A percentile compares a stretch with the other conserved stretches of the same genome.
These are phyloP conservation scores for Chaetomium strumarium DNA, from an alignment of 2,329 filamentous ascomycete genomes.

Conservation along the genomic window DNA sequence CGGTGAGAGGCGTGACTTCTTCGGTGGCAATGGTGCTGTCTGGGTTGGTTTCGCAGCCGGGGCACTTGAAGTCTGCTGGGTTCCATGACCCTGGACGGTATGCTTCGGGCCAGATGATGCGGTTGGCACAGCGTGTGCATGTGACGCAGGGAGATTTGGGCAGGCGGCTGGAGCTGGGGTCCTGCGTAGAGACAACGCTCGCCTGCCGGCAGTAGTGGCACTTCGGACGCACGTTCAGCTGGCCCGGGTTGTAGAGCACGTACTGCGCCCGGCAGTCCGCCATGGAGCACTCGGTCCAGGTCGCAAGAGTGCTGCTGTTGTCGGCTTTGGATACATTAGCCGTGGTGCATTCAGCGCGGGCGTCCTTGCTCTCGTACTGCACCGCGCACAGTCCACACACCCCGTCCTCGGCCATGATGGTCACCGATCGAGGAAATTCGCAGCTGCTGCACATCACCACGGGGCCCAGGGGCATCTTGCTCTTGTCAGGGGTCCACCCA, in stretches of 20 bases:
- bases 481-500: constrained; percentile 43
- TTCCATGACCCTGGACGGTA: constrained; percentile 36
- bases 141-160: constrained; percentile 36
- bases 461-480: constrained; percentile 37
- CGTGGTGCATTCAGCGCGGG: constrained; percentile 19
- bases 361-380: constrained; percentile 19
- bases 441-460: constrained; percentile 37
- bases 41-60: constrained; percentile 34
- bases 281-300: constrained; percentile 45
- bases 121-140: constrained; percentile 40
- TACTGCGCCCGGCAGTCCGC: constrained; percentile 42
- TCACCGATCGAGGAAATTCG: constrained; percentile 43
- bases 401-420: constrained; percentile 37
- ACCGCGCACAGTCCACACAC: constrained; percentile 39
- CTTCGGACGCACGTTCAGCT: constrained; percentile 40
- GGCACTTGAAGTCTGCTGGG: constrained; percentile 33
- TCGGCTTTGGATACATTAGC: constrained; percentile 31
- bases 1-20: constrained; percentile 33
- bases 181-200: not conserved
- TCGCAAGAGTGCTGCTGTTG: constrained; percentile 28
- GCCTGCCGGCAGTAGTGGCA: constrained; percentile 42
- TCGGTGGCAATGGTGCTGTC: constrained; percentile 33
- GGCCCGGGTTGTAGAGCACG: constrained; percentile 40
- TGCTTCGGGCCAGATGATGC: constrained; percentile 41
- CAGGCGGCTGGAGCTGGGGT: constrained; percentile 2